Evolutionary conservation across 106 monocot genomes (phyloP), one percentile per base, ranked within the genome.

Genomic region (Phalaenopsis aphrodite): DNA sequence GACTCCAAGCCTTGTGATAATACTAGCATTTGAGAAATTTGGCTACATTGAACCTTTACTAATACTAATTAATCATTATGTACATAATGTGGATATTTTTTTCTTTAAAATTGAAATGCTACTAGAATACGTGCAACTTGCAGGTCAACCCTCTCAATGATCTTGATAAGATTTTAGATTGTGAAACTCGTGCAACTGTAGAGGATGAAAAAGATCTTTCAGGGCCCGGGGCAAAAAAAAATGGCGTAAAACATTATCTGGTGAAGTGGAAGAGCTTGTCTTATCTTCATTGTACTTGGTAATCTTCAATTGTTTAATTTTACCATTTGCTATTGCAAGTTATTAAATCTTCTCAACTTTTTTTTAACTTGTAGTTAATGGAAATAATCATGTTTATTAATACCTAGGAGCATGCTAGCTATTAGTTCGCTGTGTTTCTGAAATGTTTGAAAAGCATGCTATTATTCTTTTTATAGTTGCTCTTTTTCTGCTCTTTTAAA

Each of bases 261-360:
- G 92, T 99, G 37, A 99, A 99, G 79, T 99, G 98, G 98, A 99
- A 99, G 81, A 92, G 94, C 39, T 71, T 99, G 72, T 94, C 98
- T 6, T 87, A 93, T 79, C 87, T 99, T 84, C 98, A 99, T 64
- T 93, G 98, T 76, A 80, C 87, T 57, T 94, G 98, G 98, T 99
- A 30, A 90, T 4, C 78, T 79, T 11, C 47, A 45, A 1, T 1
- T 49, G 4, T 11, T 52, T 76, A 8, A 74, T 42, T 74, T 19
- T 76, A 10, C 8, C 2, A 7, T 49, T 2, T 30, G 21, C 19
- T 30, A 12, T 21, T 4, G 43, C 3, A 12, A 36, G 23, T 30
- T 30, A 23, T 49, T 42, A 21, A 49, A 11, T 11, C 24, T 49
- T 23, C 21, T 24, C 30, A 45, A 37, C 45, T 75, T 75, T 75